Evolutionary conservation across 1,284 basidiomycete genomes (phyloP).

Genomic region (Naganishia liquefaciens): DNA sequence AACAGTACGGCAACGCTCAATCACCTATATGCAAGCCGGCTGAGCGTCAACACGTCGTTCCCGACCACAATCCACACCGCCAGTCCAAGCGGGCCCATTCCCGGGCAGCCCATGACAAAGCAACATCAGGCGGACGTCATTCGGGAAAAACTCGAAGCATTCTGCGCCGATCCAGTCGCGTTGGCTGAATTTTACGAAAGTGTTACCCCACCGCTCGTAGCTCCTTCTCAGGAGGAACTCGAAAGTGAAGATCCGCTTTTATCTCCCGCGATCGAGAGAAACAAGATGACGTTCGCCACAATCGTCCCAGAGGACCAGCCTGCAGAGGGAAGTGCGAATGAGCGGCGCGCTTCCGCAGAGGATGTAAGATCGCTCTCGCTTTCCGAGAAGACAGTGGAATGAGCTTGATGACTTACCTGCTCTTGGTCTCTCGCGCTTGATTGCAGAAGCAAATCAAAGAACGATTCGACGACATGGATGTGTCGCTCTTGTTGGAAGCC

Average conservation of each 20-base stretch:
- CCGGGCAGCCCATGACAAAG: constrained; percentile 35
- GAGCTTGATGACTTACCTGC: constrained; percentile 4
- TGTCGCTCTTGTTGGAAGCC: constrained; percentile 14
- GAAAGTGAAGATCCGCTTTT: constrained; percentile 1
- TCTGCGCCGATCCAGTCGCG: constrained; percentile 64
- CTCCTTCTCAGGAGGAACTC: constrained; percentile 2
- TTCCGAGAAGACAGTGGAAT: neutral
- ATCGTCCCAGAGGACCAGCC: neutral
- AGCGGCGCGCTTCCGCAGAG: neutral
- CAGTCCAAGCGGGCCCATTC: constrained; percentile 12
- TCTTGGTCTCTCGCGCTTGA: neutral
- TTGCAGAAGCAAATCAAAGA: neutral
- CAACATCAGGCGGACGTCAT: constrained; percentile 47
- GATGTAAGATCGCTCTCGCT: constrained; percentile 22
- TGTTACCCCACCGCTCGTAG: constrained; percentile 57
- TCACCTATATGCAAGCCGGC: constrained; percentile 4
- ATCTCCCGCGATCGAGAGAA: neutral
- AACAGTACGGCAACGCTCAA: constrained; percentile 23
- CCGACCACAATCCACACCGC: constrained; percentile 18
- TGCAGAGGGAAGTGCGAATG: neutral
- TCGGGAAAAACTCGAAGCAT: constrained; percentile 62
- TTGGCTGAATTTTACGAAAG: constrained; percentile 71
- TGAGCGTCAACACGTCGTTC: constrained; percentile 24
- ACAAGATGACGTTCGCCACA: neutral
- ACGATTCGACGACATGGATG: constrained; percentile 10